phyloP scores from a whole-genome alignment of 2,329 filamentous ascomycete species.

The Aspergillus sp. region DNA sequence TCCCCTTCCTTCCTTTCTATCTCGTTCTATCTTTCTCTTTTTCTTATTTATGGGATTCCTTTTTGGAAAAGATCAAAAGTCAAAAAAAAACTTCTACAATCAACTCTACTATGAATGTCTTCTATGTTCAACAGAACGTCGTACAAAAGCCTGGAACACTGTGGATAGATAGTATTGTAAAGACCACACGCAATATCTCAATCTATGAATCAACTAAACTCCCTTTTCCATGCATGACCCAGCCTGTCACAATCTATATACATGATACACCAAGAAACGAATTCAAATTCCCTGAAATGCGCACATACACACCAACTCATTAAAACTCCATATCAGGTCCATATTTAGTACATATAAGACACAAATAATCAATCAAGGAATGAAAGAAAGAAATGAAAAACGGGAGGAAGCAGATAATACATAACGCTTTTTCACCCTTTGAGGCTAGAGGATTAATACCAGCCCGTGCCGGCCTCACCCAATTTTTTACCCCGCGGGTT shows the following conservation, averaged over 20 bases:
- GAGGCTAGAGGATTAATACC: conserved; percentile 49
- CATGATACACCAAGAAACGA: not conserved
- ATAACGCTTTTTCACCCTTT: no score
- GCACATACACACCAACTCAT: not conserved
- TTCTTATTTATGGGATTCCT: no score
- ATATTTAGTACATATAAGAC: not conserved
- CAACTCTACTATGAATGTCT: no score
- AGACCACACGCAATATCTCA: not conserved
- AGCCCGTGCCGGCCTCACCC: conserved; percentile 57
- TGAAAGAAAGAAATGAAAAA: not conserved
- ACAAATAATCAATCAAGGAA: not conserved
- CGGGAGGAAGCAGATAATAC: not conserved
- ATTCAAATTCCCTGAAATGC: not conserved
- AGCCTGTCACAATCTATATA: not conserved
- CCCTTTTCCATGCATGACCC: not conserved
- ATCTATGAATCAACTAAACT: not conserved
- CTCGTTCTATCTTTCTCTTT: not conserved
- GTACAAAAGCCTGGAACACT: no score
- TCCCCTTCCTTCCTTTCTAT: no score
- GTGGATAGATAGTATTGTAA: no score
- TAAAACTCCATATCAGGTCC: not conserved
- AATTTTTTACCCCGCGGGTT: conserved; percentile 57
- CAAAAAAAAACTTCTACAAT: no score
- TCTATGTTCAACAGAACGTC: no score
- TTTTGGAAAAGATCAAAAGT: no score